Evolutionary conservation across 345 rosid species (phyloP), one percentile per base, ranked within the genome.

Genomic region (Lenwebbia sp.): DNA sequence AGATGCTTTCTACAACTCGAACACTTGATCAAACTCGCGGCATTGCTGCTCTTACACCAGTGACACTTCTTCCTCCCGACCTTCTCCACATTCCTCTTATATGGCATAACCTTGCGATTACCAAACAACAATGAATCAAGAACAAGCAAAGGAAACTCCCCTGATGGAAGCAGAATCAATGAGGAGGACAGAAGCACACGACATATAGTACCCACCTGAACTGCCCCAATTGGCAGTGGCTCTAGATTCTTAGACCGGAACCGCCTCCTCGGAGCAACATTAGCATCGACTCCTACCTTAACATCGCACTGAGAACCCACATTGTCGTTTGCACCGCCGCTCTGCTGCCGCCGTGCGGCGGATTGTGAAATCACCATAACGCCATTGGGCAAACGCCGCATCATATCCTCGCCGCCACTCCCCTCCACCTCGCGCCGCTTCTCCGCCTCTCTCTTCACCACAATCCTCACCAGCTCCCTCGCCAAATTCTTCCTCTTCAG

Each of bases 181-280:
- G 47, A 57, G 9, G 83, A 53, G 25, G 37, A 49, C 76, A 70
- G 21, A 33, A 44, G 10, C 51, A 52, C 55, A 57, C 26, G 41
- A 21, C 53, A 85, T 17, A 3, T 47, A 52, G 30, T 40, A 83
- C 62, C 76, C n/a, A 88, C 81, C 54, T 87, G 26, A 81, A 30
- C 81, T 82, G 91, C 88, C 81, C 94, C 97, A 88, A 93, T 28
- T 54, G 97, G 96, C 83, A 91, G 83, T 65, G 96, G 98, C 85
- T 94, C 99, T 53, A 95, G 91, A 87, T 96, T 97, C 88, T 97
- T 96, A 51, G 98, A 97, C 88, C 99, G 91, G 84, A 94, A 95
- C 41, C 93, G 90, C 84, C 98, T 89, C 86, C 93, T 92, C 41
- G 89, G 62, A 83, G 90, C 87, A 2, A 92, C 62, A 75, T 86